Conservation (phyloP, 805 yeast genomes). For the Wickerhamiella azymoides region DNA sequence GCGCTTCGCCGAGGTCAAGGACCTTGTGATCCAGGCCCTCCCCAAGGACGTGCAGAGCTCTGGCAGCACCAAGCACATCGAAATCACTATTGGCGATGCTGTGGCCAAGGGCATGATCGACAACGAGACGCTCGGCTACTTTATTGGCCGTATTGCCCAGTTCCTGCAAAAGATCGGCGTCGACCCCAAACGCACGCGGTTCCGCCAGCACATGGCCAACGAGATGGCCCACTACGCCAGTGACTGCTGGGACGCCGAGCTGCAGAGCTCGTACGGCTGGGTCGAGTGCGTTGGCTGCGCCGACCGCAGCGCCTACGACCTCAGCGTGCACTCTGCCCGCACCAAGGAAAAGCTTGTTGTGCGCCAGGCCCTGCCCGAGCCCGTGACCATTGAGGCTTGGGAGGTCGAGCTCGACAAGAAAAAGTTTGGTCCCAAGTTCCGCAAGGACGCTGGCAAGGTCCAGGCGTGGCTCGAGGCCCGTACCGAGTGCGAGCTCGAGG, state of each 20-base stretch:
- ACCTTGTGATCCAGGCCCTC: slow-evolving; percentile 59
- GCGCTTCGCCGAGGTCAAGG: slow-evolving; percentile 61
- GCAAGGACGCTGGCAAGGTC: slow-evolving; percentile 90
- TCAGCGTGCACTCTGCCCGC: slow-evolving; percentile 86
- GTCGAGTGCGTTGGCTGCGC: slow-evolving; percentile 99
- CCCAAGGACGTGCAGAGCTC: slow-evolving; percentile 79
- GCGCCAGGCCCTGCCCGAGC: slow-evolving; percentile 76
- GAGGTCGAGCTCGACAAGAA: slow-evolving; percentile 86
- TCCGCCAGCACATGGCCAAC: slow-evolving; percentile 96
- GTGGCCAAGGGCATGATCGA: slow-evolving; percentile 80
- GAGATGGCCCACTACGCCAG: slow-evolving; percentile 99
- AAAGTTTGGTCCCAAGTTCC: slow-evolving; percentile 94
- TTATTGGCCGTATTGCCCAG: slow-evolving; percentile 80
- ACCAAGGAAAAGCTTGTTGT: slow-evolving; percentile 93
- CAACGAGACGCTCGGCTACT: slow-evolving; percentile 93
- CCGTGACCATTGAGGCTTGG: slow-evolving; percentile 64
- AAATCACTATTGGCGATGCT: slow-evolving; percentile 75
- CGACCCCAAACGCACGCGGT: slow-evolving; percentile 67
- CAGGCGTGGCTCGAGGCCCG: slow-evolving; percentile 63
- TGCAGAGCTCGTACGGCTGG: slow-evolving; percentile 95
- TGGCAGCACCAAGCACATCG: slow-evolving; percentile 59
- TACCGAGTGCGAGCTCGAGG: slow-evolving; percentile 75
- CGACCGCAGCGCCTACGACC: slow-evolving; percentile 95
- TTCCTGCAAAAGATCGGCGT: slow-evolving; percentile 85
- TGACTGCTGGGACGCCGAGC: slow-evolving; percentile 99